Conservation (phyloP, 1,284 basidiomycete genomes). For the Moniliophthora roreri region DNA sequence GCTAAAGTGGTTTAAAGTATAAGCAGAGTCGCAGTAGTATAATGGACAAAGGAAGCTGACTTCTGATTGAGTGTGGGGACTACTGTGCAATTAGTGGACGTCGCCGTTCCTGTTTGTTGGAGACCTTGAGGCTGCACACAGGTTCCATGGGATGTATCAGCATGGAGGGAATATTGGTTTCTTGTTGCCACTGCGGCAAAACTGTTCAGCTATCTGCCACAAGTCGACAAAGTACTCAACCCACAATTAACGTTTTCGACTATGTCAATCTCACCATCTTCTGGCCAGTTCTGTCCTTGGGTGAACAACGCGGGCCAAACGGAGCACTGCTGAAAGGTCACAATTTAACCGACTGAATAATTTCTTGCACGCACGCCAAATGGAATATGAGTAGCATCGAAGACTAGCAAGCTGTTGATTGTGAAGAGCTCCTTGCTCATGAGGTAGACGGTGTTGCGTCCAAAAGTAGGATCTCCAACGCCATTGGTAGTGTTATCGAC, state of each 20-base stretch:
- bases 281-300: conserved; percentile 51
- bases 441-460: conserved; percentile 16
- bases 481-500: conserved; percentile 23
- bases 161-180: conserved; percentile 12
- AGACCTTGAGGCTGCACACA: conserved; percentile 13
- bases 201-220: too few species aligned
- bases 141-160: conserved; percentile 1
- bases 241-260: conserved; percentile 51
- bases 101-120: conserved; percentile 7
- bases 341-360: neutral
- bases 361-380: conserved; percentile 2
- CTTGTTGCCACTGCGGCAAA: neutral
- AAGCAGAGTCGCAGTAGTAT: too few species aligned
- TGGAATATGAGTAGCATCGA: conserved; percentile 11
- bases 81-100: conserved; percentile 17
- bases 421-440: conserved; percentile 9
- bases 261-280: conserved; percentile 58
- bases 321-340: conserved; percentile 12
- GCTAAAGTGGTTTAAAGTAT: neutral
- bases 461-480: conserved; percentile 11
- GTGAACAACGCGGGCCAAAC: conserved; percentile 24
- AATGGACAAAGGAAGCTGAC: too few species aligned
- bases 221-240: too few species aligned
- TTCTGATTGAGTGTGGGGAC: conserved; percentile 3
- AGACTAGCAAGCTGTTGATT: conserved; percentile 10